Percentiles rank a stretch among this genome's conserved stretches.
Conservation (phyloP, 2,329 filamentous ascomycete genomes). For the Fusarium dimerum region DNA sequence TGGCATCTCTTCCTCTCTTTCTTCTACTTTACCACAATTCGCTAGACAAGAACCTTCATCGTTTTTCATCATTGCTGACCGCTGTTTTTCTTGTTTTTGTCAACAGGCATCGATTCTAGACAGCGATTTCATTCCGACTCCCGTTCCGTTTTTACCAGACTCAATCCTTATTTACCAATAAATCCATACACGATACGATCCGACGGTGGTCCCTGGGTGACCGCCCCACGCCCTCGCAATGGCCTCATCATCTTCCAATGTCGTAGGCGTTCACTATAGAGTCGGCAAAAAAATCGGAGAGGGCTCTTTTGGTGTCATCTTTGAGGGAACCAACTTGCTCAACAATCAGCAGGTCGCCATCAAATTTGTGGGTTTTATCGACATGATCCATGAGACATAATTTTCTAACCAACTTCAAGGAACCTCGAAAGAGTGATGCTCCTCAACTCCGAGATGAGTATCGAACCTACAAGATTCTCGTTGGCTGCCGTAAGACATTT, state of each 20-base stretch:
- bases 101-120: constrained; percentile 24
- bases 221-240: constrained; percentile 49
- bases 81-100: constrained; percentile 9
- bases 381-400: neutral
- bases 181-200: neutral
- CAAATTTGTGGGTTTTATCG: constrained; percentile 76
- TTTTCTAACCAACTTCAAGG: constrained; percentile 52
- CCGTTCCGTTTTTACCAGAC: constrained; percentile 9
- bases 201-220: constrained; percentile 27
- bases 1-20: constrained; percentile 15
- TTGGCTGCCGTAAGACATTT: constrained; percentile 84
- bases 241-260: constrained; percentile 91
- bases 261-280: constrained; percentile 97
- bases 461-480: constrained; percentile 98
- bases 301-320: constrained; percentile 97
- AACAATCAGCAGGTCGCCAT: constrained; percentile 99
- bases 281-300: constrained; percentile 99
- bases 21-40: constrained; percentile 7
- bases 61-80: constrained; percentile 26
- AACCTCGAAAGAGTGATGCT: constrained; percentile 98
- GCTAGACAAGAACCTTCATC: constrained; percentile 12
- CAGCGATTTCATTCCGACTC: constrained; percentile 11
- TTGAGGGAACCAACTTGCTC: constrained; percentile 95
- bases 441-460: constrained; percentile 98
- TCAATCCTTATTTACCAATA: constrained; percentile 8